Evolutionary conservation across 192 early-diverging fungal species (phyloP), one percentile per base, ranked within the genome.

Genomic region (Blastocladiella britannica): DNA sequence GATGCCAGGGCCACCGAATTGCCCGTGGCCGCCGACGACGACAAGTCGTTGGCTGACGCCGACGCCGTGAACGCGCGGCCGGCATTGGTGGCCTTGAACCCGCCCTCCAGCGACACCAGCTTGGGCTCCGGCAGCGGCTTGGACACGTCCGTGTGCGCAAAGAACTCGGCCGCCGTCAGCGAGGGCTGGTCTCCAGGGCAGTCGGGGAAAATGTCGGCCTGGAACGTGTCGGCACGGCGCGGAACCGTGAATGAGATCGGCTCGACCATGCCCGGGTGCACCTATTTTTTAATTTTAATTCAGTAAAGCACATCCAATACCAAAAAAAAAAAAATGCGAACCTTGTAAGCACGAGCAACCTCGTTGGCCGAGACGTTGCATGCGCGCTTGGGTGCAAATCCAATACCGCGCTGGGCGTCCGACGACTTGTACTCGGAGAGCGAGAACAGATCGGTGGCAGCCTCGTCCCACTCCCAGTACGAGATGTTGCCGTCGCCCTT

Each of bases 191-290:
- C 86, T 25, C 88, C 78, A 47, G 77, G 62, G 8, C 84, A 80
- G 26, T 86, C 85, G 37, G 95, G 93, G 73, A 86, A 99, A 53
- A 99, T 73, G 62, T 99, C 95, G 23, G 81, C 64, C 74, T 96
- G 93, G 83, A 99, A 99, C 24, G 83, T 75, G 71, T 99, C 95
- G 26, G 89, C 76, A 85, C 93, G 12, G 68, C 95, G 71, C 28
- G 95, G 95, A 12, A 99, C 93, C 55, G 81, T 88, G 72, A 99
- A 94, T 28, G 87, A 88, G 55, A 99, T 87, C 18, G 95, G 95
- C 71, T 97, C 95, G 29, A 99, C 79, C 54, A 84, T 64, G 52
- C 79, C 84, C 53, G 78, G 82, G 52, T 87, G 80, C 51, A 96
- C 89, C n/a, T n/a, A n/a, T n/a, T n/a, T n/a, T n/a, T n/a, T n/a